phyloP scores from a whole-genome alignment of 2,329 filamentous ascomycete species.

The Microascus cirrosus region DNA sequence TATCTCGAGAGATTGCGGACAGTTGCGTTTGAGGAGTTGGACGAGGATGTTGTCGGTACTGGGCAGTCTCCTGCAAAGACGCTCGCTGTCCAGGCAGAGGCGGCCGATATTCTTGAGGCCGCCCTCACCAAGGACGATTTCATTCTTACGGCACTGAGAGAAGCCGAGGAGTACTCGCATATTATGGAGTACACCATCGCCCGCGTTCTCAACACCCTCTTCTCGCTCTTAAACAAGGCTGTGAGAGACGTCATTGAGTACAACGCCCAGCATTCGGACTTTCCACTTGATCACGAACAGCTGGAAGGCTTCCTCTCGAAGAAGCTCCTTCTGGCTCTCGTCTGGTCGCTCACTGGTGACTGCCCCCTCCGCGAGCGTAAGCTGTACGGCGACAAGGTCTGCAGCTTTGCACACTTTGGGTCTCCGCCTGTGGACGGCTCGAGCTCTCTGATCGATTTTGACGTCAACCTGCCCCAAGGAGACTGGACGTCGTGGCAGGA shows the following conservation, averaged over 20 bases:
- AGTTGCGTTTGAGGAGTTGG: constrained; percentile 84
- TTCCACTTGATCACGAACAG: constrained; percentile 82
- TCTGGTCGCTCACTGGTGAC: constrained; percentile 94
- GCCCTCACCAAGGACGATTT: constrained; percentile 73
- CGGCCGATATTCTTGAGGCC: constrained; percentile 67
- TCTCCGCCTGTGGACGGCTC: constrained; percentile 67
- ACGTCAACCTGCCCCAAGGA: constrained; percentile 74
- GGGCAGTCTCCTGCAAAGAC: constrained; percentile 69
- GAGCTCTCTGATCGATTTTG: constrained; percentile 89
- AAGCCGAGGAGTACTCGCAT: constrained; percentile 72
- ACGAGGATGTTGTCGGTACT: constrained; percentile 75
- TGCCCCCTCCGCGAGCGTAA: constrained; percentile 84
- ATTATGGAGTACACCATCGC: constrained; percentile 98
- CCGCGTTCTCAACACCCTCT: constrained; percentile 82
- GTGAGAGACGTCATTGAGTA: constrained; percentile 92
- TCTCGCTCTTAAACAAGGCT: constrained; percentile 90
- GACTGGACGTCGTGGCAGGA: constrained; percentile 93
- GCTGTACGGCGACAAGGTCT: constrained; percentile 74
- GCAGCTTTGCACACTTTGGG: constrained; percentile 74
- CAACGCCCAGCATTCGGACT: constrained; percentile 88
- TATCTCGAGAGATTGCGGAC: constrained; percentile 77
- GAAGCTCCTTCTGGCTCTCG: constrained; percentile 82
- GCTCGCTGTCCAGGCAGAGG: constrained; percentile 64
- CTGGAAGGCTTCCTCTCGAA: constrained; percentile 84
- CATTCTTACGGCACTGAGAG: constrained; percentile 62